Conservation (phyloP, 768 basidiomycete species). For the Lactarius pseudohatsudake region DNA sequence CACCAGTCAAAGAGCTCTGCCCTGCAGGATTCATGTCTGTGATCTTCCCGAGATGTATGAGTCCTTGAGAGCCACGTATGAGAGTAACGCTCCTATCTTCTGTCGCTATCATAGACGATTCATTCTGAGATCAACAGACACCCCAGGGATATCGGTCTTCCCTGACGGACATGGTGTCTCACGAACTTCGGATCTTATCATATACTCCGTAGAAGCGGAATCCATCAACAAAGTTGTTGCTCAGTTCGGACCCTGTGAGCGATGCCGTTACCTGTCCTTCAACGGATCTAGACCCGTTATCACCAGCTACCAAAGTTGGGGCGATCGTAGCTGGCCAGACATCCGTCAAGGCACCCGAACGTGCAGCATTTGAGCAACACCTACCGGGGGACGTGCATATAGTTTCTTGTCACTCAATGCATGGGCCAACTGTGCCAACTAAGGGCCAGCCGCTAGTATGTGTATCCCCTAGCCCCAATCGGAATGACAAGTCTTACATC, state of each 20-base stretch:
- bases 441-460: constrained; percentile 87
- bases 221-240: constrained; percentile 79
- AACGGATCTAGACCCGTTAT: background rate
- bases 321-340: constrained; percentile 96
- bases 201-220: constrained; percentile 95
- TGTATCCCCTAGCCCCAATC: constrained; percentile 10
- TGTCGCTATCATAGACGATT: background rate
- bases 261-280: constrained; percentile 1
- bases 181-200: constrained; percentile 86
- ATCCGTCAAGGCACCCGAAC: constrained; percentile 94
- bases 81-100: constrained; percentile 43
- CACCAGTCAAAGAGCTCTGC: constrained; percentile 11
- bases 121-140: constrained; percentile 38
- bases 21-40: constrained; percentile 80
- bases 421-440: constrained; percentile 88
- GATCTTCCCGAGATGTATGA: constrained; percentile 78
- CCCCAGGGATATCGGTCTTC: constrained; percentile 64
- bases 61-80: constrained; percentile 55
- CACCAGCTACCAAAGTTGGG: constrained; percentile 81
- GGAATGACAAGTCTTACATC: background rate
- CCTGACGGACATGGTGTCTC: constrained; percentile 87
- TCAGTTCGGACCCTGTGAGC: constrained; percentile 89
- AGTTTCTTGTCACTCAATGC: constrained; percentile 91
- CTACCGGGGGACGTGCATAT: constrained; percentile 87
- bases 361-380: constrained; percentile 81